Evolutionary conservation across 306 rosid species (phyloP).

Genomic region (Acacia melanoxylon): DNA sequence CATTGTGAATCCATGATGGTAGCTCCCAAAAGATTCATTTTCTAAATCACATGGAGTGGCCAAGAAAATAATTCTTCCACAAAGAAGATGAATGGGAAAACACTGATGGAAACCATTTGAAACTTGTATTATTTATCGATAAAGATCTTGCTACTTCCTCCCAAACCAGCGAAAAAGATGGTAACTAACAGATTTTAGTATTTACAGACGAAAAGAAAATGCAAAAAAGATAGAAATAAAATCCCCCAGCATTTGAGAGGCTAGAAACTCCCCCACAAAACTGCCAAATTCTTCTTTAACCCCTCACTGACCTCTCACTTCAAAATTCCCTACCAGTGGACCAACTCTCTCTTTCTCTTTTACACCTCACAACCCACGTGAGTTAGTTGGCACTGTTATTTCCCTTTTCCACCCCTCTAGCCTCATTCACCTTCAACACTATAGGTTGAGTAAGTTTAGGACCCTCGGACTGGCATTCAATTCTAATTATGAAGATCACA

Average conservation of each 20-base stretch:
- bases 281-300: not conserved
- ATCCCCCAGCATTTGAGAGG: not conserved
- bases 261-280: not conserved
- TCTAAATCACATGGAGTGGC: not conserved
- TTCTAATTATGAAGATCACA: not conserved
- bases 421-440: not conserved
- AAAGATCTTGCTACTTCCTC: not conserved
- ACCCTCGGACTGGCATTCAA: not conserved
- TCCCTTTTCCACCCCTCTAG: not conserved
- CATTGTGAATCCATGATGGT: not conserved
- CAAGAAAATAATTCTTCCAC: too few species aligned
- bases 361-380: not conserved
- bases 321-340: not conserved
- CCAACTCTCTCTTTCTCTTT: not conserved
- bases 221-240: not conserved
- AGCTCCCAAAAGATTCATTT: not conserved
- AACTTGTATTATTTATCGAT: too few species aligned
- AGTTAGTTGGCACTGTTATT: too few species aligned
- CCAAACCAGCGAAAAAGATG: not conserved
- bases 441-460: not conserved
- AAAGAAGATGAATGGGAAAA: too few species aligned
- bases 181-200: not conserved
- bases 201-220: not conserved
- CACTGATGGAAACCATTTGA: too few species aligned
- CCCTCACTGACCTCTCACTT: not conserved